phyloP scores from a whole-genome alignment of 1,139 yeast genomes.

The Taphrina pruni region DNA sequence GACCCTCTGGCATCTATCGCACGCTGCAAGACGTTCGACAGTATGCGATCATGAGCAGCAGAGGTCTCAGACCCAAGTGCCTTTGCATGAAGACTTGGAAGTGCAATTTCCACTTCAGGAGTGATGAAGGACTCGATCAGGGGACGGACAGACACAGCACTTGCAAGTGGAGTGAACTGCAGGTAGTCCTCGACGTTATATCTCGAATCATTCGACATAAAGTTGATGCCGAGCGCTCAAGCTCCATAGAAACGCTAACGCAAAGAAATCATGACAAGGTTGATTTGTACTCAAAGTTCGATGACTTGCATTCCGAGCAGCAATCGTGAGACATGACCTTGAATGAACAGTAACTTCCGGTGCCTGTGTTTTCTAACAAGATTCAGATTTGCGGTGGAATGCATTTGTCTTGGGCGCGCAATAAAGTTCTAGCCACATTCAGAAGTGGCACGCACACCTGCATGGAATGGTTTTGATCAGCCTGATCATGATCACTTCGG shows the following conservation, averaged over 20 bases:
- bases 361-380: too few relatives aligned
- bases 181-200: constrained; percentile 23
- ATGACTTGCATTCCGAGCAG: too few relatives aligned
- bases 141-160: constrained; percentile 7
- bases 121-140: constrained; percentile 13
- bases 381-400: not conserved
- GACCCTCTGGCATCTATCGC: not conserved
- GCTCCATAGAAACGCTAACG: not conserved
- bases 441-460: not conserved
- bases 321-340: too few relatives aligned
- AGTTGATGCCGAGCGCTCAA: not conserved
- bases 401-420: constrained; percentile 2
- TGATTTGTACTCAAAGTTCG: too few relatives aligned
- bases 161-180: constrained; percentile 29
- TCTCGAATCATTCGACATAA: constrained; percentile 17
- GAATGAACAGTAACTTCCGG: too few relatives aligned
- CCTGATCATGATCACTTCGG: too few relatives aligned
- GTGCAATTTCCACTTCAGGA: not conserved
- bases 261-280: not conserved
- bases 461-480: not conserved
- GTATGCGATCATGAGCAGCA: not conserved
- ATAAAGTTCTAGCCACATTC: constrained; percentile 1
- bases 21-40: not conserved
- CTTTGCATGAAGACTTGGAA: not conserved
- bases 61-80: not conserved